Base-by-base conservation (phyloP, 306 rosid species). In the Fagus crenata region DNA sequence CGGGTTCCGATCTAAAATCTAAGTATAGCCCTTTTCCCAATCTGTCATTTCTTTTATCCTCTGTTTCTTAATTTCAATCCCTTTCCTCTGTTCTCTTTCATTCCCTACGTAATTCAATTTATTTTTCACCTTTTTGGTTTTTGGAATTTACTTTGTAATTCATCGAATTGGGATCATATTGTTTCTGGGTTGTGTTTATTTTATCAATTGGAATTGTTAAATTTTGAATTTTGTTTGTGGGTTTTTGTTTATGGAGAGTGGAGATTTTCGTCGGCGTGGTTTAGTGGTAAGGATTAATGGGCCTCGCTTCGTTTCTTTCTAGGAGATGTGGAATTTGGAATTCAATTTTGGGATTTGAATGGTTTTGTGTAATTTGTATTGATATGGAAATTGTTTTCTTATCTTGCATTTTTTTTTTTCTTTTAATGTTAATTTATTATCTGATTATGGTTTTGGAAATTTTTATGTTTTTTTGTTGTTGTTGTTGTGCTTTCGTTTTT, bases 241-340 rank as follows among this genome's bases (percentile, higher is more conserved):
- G 8, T 73, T 54, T 32, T 72, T 40, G 14, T 75, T 65, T 8
- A 88, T 88, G 93, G 95, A 85, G 69, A 74, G 83, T 49, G 78
- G 85, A 71, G 88, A 87, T 81, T 82, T 56, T 81, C 86, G 75
- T 80, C 76, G 71, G 43, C 87, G 81, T 75, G 80, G 75, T 83
- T 85, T 78, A 59, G 81, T 81, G 94, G 97, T 91, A 82, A 83
- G 76, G 69, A 53, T 76, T 39, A 63, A 18, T 68, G 78, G 64
- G 49, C 4, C 11, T 74, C 46, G 69, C 43, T 12, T n/a, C 7
- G n/a, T 33, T 80, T 80, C 46, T 28, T 53, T 43, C 8, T 67
- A 7, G 43, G 49, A 35, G 73, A 6, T 67, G 6, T 8, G 7
- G 41, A 9, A 15, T 39, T 15, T 46, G 2, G 51, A 46, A 9